Base-by-base conservation (phyloP, 441 rosid genomes). In the Breynia disticha region DNA sequence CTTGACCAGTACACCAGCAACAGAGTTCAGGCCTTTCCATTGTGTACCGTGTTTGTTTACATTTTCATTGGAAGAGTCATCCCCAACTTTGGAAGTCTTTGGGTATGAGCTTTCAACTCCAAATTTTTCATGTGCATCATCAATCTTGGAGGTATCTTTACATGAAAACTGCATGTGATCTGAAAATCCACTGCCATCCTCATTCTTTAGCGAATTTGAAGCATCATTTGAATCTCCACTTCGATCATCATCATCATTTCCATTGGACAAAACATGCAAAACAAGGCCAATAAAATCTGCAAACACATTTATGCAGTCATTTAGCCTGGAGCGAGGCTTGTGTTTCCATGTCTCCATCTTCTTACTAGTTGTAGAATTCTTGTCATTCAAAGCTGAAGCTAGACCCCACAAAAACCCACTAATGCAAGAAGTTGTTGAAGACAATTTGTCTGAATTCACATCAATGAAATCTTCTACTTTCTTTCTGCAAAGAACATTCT, bases 331-430 rank as follows among this genome's bases (percentile, higher is more conserved):
- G 60, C 77, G 44, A 48, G 67, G 70, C 62, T 74, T 75, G 32
- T 61, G 59, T 61, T 74, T 69, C 75, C 70, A 71, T 52, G 52
- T 66, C 57, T 79, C 68, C 60, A 57, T 67, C 63, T 77, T 70
- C 41, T 64, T 76, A 57, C 59, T 54, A 54, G 57, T 69, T 65
- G 67, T 67, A 46, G 60, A 68, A 59, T 67, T 77, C 46, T 55
- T 58, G 48, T 63, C 70, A 64, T 72, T 68, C 61, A 71, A 60
- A 46, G 81, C 78, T 52, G 83, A 80, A 67, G 87, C 79, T 58
- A 87, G 61, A 66, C 97, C 97, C 90, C 96, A 87, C 67, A 93
- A 57, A 63, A 77, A 80, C 57, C 97, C 97, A 70, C 81, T 67
- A 54, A 84, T 60, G 69, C 90, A 87, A 63, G 90, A 79, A 64